Base-by-base conservation (phyloP, 345 rosid genomes). In the Arabidopsis suecica region DNA sequence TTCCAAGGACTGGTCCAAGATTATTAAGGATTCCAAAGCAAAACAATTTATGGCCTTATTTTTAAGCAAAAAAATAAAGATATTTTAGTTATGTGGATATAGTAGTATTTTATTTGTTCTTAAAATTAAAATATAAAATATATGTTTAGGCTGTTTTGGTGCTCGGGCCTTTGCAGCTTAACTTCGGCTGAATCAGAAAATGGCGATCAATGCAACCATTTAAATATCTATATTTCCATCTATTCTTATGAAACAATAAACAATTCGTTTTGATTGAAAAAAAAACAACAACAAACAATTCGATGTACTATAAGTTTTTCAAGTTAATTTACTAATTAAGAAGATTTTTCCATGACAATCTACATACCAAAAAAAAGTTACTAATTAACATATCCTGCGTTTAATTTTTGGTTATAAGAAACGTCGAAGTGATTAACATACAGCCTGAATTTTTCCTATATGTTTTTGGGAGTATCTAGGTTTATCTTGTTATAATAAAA, bases 121-220 rank as follows among this genome's bases (percentile, higher is more conserved):
- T 16, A 16, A n/a, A 38, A 23, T 60, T 25, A 7, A 37, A 28
- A 16, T 41, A 18, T 41, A 41, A 1, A 28, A 55, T 33, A 12
- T 45, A 58, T 44, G 56, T 8, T 49, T 49, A 58, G 59, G 59
- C 6, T 72, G 61, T 72, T 41, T 72, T 63, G 77, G 70, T 72
- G 54, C 36, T 53, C 40, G 79, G 71, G 58, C 68, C 47, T 61
- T 54, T 2, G 70, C 76, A 72, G 76, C 76, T 38, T 53, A 53
- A 72, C 69, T 72, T 72, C 18, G 42, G 76, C 69, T 61, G 77
- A 41, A 51, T 63, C 63, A 73, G 63, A 10, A 54, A 62, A 32
- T 49, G 50, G 75, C 30, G 68, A 71, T 71, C 34, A 71, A 37
- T 73, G 77, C 70, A 61, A 33, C 55, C 18, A 41, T 53, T 63